Conservation (phyloP, 2,329 filamentous ascomycete species). For the Thermomyces lanuginosus region DNA sequence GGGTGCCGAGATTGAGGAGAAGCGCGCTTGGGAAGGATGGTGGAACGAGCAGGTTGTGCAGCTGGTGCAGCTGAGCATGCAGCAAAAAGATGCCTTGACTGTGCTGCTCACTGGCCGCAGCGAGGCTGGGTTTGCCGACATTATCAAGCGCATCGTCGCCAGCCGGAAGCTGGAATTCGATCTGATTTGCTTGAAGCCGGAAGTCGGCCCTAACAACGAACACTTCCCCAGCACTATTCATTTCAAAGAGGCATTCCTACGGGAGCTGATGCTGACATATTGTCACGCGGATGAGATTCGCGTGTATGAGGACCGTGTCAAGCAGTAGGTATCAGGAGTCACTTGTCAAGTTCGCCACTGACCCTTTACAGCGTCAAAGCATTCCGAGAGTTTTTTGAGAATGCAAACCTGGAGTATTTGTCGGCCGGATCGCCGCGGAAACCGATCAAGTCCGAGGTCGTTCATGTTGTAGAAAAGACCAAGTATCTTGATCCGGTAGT, state of each 20-base stretch:
- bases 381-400: conserved; percentile 70
- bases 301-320: conserved; percentile 47
- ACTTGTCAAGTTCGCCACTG: neutral
- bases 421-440: conserved; percentile 36
- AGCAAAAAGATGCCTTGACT: conserved; percentile 68
- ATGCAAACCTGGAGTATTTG: conserved; percentile 52
- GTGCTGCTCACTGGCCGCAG: conserved; percentile 77
- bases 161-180: conserved; percentile 75
- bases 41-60: conserved; percentile 87
- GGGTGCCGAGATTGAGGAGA: conserved; percentile 66
- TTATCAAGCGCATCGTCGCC: conserved; percentile 64
- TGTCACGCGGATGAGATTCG: conserved; percentile 62
- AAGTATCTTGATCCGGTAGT: conserved; percentile 58
- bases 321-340: conserved; percentile 29
- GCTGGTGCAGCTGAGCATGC: conserved; percentile 62
- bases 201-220: conserved; percentile 62
- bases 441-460: conserved; percentile 59
- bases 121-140: conserved; percentile 57
- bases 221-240: conserved; percentile 67
- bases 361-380: conserved; percentile 42
- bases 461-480: conserved; percentile 66
- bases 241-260: conserved; percentile 80
- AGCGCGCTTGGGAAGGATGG: conserved; percentile 74
- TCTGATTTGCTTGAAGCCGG: conserved; percentile 73
- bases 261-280: conserved; percentile 73